A percentile compares a stretch with the other conserved stretches of the same genome.
Evolutionary conservation across 371 early-diverging fungal genomes (phyloP).

Genomic region (Smittium mucronatum): DNA sequence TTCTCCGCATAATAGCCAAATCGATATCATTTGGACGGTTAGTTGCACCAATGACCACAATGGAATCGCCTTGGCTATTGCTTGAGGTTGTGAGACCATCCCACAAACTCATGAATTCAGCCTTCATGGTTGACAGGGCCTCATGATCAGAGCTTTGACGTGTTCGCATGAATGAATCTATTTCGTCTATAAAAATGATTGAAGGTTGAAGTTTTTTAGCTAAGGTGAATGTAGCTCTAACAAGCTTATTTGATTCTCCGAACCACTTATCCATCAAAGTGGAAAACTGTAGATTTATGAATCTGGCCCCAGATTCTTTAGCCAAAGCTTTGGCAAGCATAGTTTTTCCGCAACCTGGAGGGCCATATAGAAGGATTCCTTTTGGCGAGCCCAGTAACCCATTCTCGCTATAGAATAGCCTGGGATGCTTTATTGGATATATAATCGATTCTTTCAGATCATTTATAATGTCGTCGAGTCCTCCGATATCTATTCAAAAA

Average conservation of each 20-base stretch:
- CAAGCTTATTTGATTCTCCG: slow-evolving; percentile 91
- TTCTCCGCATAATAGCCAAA: slow-evolving; percentile 84
- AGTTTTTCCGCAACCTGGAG: slow-evolving; percentile 95
- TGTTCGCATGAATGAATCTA: slow-evolving; percentile 91
- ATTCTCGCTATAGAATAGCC: slow-evolving; percentile 70
- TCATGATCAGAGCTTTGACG: slow-evolving; percentile 85
- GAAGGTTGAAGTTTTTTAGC: slow-evolving; percentile 88
- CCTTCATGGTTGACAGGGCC: slow-evolving; percentile 94
- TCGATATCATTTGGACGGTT: slow-evolving; percentile 97
- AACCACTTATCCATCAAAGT: slow-evolving; percentile 96
- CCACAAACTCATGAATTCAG: slow-evolving; percentile 97
- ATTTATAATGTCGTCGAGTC: slow-evolving; percentile 80
- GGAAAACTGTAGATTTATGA: slow-evolving; percentile 89
- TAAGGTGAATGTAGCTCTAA: slow-evolving; percentile 79
- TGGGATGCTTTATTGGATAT: slow-evolving; percentile 81
- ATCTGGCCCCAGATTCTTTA: slow-evolving; percentile 86
- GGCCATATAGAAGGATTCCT: slow-evolving; percentile 89
- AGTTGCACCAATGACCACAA: slow-evolving; percentile 86
- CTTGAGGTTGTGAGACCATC: slow-evolving; percentile 83
- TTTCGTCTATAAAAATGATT: slow-evolving; percentile 96
- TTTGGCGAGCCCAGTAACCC: slow-evolving; percentile 85
- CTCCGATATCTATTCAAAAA: slow-evolving; percentile 71
- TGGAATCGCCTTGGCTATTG: slow-evolving; percentile 37
- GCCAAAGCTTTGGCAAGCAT: slow-evolving; percentile 96
- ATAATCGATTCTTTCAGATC: slow-evolving; percentile 88